Base-by-base conservation (phyloP, 2,329 filamentous ascomycete species). In the Colletotrichum australisinense region DNA sequence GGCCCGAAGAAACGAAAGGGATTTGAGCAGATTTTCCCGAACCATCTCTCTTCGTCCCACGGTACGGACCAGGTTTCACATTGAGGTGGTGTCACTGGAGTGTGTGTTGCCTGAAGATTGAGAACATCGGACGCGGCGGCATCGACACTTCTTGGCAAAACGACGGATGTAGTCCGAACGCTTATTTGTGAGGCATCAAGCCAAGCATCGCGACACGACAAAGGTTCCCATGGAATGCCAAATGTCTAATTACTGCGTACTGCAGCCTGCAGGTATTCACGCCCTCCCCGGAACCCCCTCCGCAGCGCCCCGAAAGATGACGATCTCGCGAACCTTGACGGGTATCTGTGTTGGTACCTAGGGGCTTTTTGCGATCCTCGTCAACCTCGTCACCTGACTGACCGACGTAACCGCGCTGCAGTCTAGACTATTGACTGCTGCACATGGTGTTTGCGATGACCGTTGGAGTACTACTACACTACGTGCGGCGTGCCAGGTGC, bases 121-220 rank as follows among this genome's bases (percentile, higher is more conserved):
- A 19, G 14, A 42, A 30, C 60, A 57, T 65, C 60, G 60, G 60
- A 62, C 60, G n/a, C 67, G 53, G 67, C 67, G 62, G 67, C 67
- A 66, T 62, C 56, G 62, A 14, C 42, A 62, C 38, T 42, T 57
- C 71, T 73, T 62, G 67, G 71, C 60, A 49, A 46, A 46, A 59
- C 57, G 28, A 56, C 67, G 67, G 71, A 65, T 38, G 26, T 35
- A 55, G 49, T 52, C 67, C 56, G 56, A 66, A 24, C 55, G 38
- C 62, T 8, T 60, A 19, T 66, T 55, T 60, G 46, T 65, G 60
- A 73, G 55, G 70, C 56, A 65, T 30, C 42, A 30, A 66, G 67
- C 59, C 67, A 73, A 66, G 67, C 67, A 73, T 73, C 71, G 56
- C 62, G 67, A 66, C 67, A 28, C 32, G 19, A 38, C 60, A 62